phyloP scores from a whole-genome alignment of 2,329 filamentous ascomycete genomes.

The Aspergillus sclerotialis region DNA sequence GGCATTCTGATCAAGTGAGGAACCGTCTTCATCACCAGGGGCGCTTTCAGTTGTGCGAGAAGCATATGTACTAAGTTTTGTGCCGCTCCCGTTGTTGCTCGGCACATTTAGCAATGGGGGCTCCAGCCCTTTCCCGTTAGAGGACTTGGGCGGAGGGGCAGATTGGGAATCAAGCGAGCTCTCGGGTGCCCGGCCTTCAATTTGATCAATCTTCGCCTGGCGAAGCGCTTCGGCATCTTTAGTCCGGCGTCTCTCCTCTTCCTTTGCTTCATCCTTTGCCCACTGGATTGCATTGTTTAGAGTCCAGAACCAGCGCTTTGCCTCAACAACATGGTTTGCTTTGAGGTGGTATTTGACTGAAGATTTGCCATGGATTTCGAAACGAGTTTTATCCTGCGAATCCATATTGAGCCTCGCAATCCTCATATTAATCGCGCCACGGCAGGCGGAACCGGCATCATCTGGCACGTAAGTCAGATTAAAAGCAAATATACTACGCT shows the following conservation, averaged over 20 bases:
- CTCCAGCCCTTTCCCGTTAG: constrained; percentile 31
- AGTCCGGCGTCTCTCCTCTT: constrained; percentile 71
- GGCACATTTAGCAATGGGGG: constrained; percentile 29
- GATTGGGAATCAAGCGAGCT: constrained; percentile 31
- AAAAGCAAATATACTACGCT: too few species aligned
- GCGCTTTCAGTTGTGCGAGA: constrained; percentile 43
- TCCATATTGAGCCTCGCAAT: constrained; percentile 96
- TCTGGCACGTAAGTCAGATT: constrained; percentile 44
- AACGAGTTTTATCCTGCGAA: constrained; percentile 91
- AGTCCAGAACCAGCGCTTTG: constrained; percentile 98
- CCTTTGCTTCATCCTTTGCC: constrained; percentile 92
- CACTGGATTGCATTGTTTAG: constrained; percentile 98
- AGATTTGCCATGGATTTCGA: constrained; percentile 96
- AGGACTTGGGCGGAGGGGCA: constrained; percentile 23
- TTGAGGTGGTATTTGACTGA: constrained; percentile 98
- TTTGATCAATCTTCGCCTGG: constrained; percentile 72
- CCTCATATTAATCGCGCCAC: constrained; percentile 97
- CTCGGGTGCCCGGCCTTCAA: constrained; percentile 45
- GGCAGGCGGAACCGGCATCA: constrained; percentile 89
- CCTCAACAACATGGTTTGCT: constrained; percentile 95
- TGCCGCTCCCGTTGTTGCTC: constrained; percentile 32
- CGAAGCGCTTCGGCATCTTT: constrained; percentile 68
- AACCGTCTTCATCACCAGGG: constrained; percentile 48
- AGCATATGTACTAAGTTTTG: constrained; percentile 44
- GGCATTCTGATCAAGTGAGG: constrained; percentile 51